Conservation (phyloP, 305 asterid genomes). For the Salvia sclarea region DNA sequence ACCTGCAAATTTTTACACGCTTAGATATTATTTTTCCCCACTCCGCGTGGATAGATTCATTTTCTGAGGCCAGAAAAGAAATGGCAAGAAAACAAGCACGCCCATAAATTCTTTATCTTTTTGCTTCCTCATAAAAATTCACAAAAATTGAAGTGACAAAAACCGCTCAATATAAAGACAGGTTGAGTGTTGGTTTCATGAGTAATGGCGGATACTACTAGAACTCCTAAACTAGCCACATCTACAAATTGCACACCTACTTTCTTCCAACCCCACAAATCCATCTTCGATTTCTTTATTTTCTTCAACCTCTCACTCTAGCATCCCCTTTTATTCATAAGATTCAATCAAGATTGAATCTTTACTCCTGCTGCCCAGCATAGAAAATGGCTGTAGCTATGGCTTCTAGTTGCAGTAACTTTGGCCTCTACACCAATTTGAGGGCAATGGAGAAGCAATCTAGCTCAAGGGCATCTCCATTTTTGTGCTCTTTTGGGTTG, state of each 20-base stretch:
- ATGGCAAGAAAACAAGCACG: constrained; percentile 28
- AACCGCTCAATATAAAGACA: constrained; percentile 35
- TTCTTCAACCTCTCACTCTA: constrained; percentile 29
- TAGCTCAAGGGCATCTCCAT: constrained; percentile 44
- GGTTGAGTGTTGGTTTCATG: constrained; percentile 33
- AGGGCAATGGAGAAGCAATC: constrained; percentile 58
- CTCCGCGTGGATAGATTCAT: constrained; percentile 9
- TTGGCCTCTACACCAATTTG: constrained; percentile 49
- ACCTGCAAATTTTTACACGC: not conserved
- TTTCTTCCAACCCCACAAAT: constrained; percentile 34
- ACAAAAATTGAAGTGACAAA: constrained; percentile 1
- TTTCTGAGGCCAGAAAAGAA: constrained; percentile 26
- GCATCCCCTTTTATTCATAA: constrained; percentile 9
- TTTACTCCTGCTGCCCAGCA: not conserved
- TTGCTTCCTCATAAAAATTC: not conserved
- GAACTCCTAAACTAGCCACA: constrained; percentile 35
- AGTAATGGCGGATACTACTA: constrained; percentile 70
- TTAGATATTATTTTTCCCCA: not conserved
- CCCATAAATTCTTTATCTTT: constrained; percentile 41
- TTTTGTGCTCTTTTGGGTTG: constrained; percentile 47
- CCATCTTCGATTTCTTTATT: constrained; percentile 17
- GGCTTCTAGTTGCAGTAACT: constrained; percentile 65
- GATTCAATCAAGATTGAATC: constrained; percentile 24
- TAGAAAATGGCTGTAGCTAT: constrained; percentile 69
- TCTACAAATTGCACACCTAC: constrained; percentile 12